Evolutionary conservation across 2,329 filamentous ascomycete genomes (phyloP).

Genomic region (Pseudogymnoascus sp.): DNA sequence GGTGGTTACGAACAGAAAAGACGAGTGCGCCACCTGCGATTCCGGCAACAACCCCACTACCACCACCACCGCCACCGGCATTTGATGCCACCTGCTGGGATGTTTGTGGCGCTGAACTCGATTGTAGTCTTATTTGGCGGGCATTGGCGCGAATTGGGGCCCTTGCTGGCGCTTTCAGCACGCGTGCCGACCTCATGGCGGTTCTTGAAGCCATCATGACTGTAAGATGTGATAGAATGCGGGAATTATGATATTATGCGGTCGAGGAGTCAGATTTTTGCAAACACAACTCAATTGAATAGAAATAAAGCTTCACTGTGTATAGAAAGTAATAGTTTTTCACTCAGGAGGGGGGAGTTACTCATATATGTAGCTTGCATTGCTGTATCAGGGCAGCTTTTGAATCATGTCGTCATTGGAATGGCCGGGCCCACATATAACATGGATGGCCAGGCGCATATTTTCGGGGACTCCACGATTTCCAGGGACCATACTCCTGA

Average conservation of each 20-base stretch:
- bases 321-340: not conserved
- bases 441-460: not conserved
- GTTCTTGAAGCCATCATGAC: slow-evolving; percentile 23
- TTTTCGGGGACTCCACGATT: not conserved
- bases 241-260: not conserved
- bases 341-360: not conserved
- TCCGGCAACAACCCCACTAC: slow-evolving; percentile 38
- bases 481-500: not conserved
- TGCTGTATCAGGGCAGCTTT: not conserved
- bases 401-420: not conserved
- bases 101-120: not conserved
- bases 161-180: slow-evolving; percentile 13
- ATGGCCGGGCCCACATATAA: not conserved
- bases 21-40: slow-evolving; percentile 41
- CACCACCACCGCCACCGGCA: slow-evolving; percentile 20
- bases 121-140: slow-evolving; percentile 22
- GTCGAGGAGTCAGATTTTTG: too few relatives aligned
- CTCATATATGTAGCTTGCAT: slow-evolving; percentile 1
- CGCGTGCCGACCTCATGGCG: slow-evolving; percentile 19
- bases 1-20: slow-evolving; percentile 25
- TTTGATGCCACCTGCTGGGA: slow-evolving; percentile 19
- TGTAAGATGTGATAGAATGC: not conserved
- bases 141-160: slow-evolving; percentile 23
- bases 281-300: not conserved
- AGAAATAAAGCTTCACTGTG: not conserved